Base-by-base conservation (phyloP, 768 basidiomycete genomes). In the Gloeopeniophorella convolvens region DNA sequence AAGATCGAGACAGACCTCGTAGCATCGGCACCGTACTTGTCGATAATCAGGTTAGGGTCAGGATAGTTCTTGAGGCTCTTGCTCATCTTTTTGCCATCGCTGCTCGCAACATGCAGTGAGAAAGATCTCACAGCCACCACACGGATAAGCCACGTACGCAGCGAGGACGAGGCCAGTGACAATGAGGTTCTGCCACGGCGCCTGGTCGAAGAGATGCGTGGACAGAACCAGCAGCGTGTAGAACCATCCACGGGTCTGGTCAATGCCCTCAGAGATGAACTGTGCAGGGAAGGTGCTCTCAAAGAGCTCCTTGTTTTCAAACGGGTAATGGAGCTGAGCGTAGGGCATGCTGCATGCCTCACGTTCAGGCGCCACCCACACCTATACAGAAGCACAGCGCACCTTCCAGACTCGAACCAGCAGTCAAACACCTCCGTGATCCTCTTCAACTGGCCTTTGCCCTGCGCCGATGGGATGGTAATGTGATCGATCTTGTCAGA, bases 371-470 rank as follows among this genome's bases (percentile, higher is more conserved):
- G 23, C 26, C 15, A 39, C n/a, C n/a, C 7, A 30, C 27, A 20
- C 1, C 27, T 21, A 27, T 20, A n/a, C 2, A 18, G 15, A 5
- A 9, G 23, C 30, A 30, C 10, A 30, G 59, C 79, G 54, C 57
- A 92, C 92, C 89, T 92, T 71, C 96, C 96, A 4, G 95, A 98
- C 70, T 99, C 96, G 63, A 99, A 99, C 96, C 96, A 99, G 63
- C 96, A 99, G 64, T 99, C 96, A 63, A 99, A 98, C 31, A 99
- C 92, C 66, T 98, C 96, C 52, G 96, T 90, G n/a, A 97, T 76
- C 42, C 96, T 83, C 67, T 78, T 89, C 20, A 99, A 70, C 10
- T 68, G 67, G 13, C 95, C 95, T 60, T 90, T 94, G 45, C 94
- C 95, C 65, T 79, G 69, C 63, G 83, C 72, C 16, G 93, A 96